phyloP scores from a whole-genome alignment of 352 stramenopile species.

The Globisporangium irregulare region DNA sequence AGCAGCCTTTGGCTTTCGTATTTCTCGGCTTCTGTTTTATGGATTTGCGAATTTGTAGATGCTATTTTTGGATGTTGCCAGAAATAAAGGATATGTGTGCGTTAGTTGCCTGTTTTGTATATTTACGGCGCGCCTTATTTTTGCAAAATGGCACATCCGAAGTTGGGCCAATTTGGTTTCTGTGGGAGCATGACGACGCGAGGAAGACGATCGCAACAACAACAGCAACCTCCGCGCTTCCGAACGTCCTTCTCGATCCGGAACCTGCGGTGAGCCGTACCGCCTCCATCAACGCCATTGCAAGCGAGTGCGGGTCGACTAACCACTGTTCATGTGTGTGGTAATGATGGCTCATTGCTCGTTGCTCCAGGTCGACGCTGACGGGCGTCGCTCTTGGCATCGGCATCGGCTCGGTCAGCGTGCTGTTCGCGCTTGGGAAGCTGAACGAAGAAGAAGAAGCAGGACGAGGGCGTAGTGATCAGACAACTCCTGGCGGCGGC shows the following conservation, averaged over 20 bases:
- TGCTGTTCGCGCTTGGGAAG: constrained; percentile 35
- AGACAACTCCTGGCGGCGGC: neutral
- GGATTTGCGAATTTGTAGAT: no score
- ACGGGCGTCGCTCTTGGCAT: constrained; percentile 48
- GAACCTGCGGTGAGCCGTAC: constrained; percentile 12
- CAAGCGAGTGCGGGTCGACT: neutral
- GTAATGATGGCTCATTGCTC: neutral
- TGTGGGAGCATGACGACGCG: neutral
- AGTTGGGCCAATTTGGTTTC: no score
- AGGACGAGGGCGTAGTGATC: constrained; percentile 2
- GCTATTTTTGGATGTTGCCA: no score
- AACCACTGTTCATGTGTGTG: neutral
- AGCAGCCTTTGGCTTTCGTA: no score
- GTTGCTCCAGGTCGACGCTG: constrained; percentile 29
- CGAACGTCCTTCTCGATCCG: constrained; percentile 11
- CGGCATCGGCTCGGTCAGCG: constrained; percentile 45
- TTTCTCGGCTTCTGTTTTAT: no score
- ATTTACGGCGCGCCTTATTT: no score
- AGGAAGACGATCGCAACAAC: neutral
- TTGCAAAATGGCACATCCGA: no score
- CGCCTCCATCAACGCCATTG: no score
- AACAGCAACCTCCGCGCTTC: constrained; percentile 8
- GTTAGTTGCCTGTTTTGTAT: no score
- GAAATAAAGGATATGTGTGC: no score
- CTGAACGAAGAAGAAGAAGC: constrained; percentile 15